These are phyloP conservation scores for Boletus subcaerulescens DNA, from an alignment of 768 basidiomycete species.

Conservation along the genomic window DNA sequence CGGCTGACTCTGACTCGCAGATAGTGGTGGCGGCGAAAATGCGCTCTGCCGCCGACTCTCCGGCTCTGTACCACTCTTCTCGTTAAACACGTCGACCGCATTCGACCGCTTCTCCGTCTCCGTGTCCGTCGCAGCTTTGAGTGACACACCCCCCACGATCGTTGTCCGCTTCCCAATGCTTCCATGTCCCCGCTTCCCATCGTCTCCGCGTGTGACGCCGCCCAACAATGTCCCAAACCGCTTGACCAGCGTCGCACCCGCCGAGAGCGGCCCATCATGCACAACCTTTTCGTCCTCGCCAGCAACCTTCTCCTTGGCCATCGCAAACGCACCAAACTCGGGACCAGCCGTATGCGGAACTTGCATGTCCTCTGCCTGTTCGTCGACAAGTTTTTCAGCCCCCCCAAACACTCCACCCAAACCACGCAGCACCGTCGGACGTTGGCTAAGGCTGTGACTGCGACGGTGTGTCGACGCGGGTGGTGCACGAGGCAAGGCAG, in stretches of 20 bases:
- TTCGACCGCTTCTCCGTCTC: slow-evolving; percentile 31
- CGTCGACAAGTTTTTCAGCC: slow-evolving; percentile 37
- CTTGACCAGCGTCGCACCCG: slow-evolving; percentile 71
- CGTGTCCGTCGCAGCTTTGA: slow-evolving; percentile 38
- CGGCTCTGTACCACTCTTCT: slow-evolving; percentile 22
- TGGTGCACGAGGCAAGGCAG: slow-evolving; percentile 60
- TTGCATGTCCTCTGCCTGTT: slow-evolving; percentile 38
- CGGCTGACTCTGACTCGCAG: slow-evolving; percentile 53
- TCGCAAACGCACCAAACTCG: slow-evolving; percentile 54
- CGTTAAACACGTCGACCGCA: slow-evolving; percentile 18
- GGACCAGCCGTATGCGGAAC: slow-evolving; percentile 65
- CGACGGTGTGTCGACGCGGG: slow-evolving; percentile 76
- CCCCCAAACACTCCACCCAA: slow-evolving; percentile 63
- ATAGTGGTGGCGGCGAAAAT: slow-evolving; percentile 31
- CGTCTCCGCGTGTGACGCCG: slow-evolving; percentile 41
- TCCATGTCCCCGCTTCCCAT: slow-evolving; percentile 40
- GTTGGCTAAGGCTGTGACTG: slow-evolving; percentile 80
- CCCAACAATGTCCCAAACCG: slow-evolving; percentile 69
- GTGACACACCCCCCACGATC: slow-evolving; percentile 43
- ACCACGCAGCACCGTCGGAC: slow-evolving; percentile 52
- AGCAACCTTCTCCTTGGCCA: slow-evolving; percentile 32
- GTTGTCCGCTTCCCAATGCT: slow-evolving; percentile 46
- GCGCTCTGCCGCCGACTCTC: slow-evolving; percentile 22
- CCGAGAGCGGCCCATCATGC: slow-evolving; percentile 40
- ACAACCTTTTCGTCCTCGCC: slow-evolving; percentile 24